Percentiles rank a stretch among this genome's conserved stretches.
Conservation (phyloP, 73 alveolate species). For the Paramecium tetraurelia region DNA sequence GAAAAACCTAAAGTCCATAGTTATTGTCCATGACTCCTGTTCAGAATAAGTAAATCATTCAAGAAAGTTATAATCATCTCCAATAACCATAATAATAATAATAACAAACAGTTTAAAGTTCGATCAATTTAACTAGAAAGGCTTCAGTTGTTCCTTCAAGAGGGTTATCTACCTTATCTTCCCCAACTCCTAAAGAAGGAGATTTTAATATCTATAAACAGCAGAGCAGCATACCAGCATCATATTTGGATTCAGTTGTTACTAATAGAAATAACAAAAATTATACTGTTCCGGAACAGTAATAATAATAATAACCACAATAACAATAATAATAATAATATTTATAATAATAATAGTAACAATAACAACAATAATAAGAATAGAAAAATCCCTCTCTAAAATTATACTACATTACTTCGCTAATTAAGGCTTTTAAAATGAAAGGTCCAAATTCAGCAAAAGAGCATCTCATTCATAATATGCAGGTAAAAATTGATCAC, state of each 20-base stretch:
- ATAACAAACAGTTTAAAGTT: background rate
- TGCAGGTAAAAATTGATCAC: background rate
- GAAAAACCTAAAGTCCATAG: slow-evolving; percentile 12
- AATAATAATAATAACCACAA: background rate
- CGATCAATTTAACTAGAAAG: background rate
- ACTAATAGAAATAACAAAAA: background rate
- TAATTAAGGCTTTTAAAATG: slow-evolving; percentile 10
- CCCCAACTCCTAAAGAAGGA: background rate
- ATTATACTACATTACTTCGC: slow-evolving; percentile 8
- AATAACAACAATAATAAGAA: background rate
- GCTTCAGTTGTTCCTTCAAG: background rate
- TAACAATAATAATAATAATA: background rate
- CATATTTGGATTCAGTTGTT: slow-evolving; percentile 28
- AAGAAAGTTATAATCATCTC: slow-evolving; percentile 13
- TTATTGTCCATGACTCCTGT: background rate
- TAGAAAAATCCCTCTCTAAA: background rate
- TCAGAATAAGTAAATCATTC: slow-evolving; percentile 3
- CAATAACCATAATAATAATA: background rate
- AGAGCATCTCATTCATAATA: slow-evolving; percentile 10
- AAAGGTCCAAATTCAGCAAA: slow-evolving; percentile 48
- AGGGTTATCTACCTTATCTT: background rate
- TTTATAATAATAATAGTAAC: background rate
- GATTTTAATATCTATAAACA: slow-evolving; percentile 28
- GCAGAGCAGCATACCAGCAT: background rate
- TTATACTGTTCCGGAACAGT: background rate